Evolutionary conservation across 768 basidiomycete species (phyloP).

Genomic region (Boletus rufocinnamomeus): DNA sequence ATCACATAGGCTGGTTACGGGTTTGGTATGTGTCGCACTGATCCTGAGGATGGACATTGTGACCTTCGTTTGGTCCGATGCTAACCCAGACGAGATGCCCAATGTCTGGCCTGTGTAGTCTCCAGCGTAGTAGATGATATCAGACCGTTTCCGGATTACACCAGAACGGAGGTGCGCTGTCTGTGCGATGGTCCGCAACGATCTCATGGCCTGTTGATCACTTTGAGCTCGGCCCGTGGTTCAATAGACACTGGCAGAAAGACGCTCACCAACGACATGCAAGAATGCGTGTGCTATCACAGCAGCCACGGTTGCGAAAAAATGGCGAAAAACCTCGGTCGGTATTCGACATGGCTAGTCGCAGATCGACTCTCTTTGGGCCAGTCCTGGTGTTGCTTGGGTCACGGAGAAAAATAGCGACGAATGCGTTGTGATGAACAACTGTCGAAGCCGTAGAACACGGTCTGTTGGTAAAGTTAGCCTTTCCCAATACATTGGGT

Average conservation of each 20-base stretch:
- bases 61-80: neutral
- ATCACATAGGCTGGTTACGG: neutral
- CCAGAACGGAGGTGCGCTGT: constrained; percentile 70
- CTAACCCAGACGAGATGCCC: neutral
- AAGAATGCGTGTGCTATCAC: constrained; percentile 23
- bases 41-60: neutral
- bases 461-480: constrained; percentile 10
- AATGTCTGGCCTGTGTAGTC: constrained; percentile 29
- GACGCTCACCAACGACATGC: constrained; percentile 35
- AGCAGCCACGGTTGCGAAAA: constrained; percentile 8
- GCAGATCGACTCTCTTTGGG: neutral
- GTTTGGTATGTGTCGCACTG: neutral
- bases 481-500: neutral
- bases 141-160: constrained; percentile 60
- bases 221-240: neutral
- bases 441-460: constrained; percentile 13
- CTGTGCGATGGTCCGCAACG: constrained; percentile 82
- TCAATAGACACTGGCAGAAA: neutral
- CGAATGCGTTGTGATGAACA: constrained; percentile 9
- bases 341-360: neutral
- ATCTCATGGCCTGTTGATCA: constrained; percentile 71
- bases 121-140: constrained; percentile 47
- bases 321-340: constrained; percentile 7
- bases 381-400: neutral
- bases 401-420: constrained; percentile 4